Evolutionary conservation across 257 asterid species (phyloP).

Genomic region (Capsicum pubescens): DNA sequence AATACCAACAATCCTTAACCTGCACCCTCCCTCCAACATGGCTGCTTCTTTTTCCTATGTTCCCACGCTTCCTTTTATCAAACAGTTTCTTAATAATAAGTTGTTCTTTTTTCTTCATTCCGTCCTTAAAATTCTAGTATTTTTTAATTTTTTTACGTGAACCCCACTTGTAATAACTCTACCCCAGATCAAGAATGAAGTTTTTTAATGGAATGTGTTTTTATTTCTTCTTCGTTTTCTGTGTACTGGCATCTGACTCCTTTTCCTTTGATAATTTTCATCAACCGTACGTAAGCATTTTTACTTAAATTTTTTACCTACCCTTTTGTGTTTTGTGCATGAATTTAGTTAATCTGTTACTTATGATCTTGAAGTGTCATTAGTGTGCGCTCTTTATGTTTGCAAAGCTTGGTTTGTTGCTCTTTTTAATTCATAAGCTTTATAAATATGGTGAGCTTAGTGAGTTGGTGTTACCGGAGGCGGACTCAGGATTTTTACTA

Average conservation of each 20-base stretch:
- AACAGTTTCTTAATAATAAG: slow-evolving; percentile 26
- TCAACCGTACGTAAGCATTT: slow-evolving; percentile 92
- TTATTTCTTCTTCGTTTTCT: slow-evolving; percentile 43
- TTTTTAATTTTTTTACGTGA: slow-evolving; percentile 18
- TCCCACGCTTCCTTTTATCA: slow-evolving; percentile 29
- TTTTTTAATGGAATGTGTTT: slow-evolving; percentile 45
- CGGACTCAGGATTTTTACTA: too few species aligned
- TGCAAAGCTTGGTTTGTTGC: not conserved
- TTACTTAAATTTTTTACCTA: not conserved
- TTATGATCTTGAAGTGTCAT: not conserved
- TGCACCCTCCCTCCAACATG: slow-evolving; percentile 44
- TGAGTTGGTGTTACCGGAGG: not conserved
- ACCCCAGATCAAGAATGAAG: slow-evolving; percentile 66
- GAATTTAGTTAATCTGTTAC: not conserved
- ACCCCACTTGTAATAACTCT: slow-evolving; percentile 25
- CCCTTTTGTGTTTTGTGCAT: not conserved
- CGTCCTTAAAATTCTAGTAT: slow-evolving; percentile 23
- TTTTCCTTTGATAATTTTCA: slow-evolving; percentile 61
- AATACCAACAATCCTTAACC: slow-evolving; percentile 36
- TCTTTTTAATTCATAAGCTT: not conserved
- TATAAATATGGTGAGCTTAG: too few species aligned
- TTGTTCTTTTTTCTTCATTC: slow-evolving; percentile 27
- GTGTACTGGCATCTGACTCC: slow-evolving; percentile 52
- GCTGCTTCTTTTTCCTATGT: slow-evolving; percentile 41
- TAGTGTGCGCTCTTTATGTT: not conserved